Conservation (phyloP, 2,329 filamentous ascomycete species). For the Calonectria naviculata region DNA sequence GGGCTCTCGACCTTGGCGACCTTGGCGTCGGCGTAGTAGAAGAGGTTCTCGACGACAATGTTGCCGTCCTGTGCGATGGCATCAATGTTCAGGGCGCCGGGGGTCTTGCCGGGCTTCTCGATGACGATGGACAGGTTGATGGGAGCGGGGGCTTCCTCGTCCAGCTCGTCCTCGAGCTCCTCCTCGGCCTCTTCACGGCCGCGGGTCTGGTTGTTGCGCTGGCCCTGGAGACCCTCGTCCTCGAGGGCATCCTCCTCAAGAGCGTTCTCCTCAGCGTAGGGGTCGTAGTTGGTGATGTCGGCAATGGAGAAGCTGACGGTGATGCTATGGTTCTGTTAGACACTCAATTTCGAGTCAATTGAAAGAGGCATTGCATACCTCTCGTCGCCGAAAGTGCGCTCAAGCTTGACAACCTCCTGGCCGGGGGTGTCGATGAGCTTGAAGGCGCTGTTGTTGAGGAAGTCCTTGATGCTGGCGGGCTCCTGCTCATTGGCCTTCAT, state of each 20-base stretch:
- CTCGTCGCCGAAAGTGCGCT: conserved; percentile 87
- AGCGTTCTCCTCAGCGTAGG: conserved; percentile 50
- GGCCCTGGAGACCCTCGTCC: conserved; percentile 60
- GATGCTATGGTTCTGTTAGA: conserved; percentile 48
- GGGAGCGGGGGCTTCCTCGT: conserved; percentile 74
- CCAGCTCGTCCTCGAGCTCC: conserved; percentile 59
- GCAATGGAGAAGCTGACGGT: conserved; percentile 57
- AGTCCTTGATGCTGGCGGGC: conserved; percentile 85
- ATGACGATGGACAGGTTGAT: conserved; percentile 87
- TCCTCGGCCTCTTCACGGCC: conserved; percentile 62
- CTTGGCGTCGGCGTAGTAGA: conserved; percentile 83
- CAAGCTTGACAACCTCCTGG: conserved; percentile 88
- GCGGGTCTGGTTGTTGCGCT: conserved; percentile 65
- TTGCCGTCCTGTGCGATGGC: conserved; percentile 86
- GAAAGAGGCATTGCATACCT: conserved; percentile 67
- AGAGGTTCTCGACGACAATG: conserved; percentile 90
- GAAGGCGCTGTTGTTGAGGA: conserved; percentile 86
- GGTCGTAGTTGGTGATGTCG: conserved; percentile 53
- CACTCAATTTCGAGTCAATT: conserved; percentile 1
- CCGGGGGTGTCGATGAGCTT: conserved; percentile 85
- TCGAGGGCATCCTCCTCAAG: conserved; percentile 54
- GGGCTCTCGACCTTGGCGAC: conserved; percentile 81
- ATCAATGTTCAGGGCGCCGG: conserved; percentile 86
- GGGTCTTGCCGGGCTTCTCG: conserved; percentile 80
- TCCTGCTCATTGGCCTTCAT: conserved; percentile 79